Evolutionary conservation across 495 filamentous ascomycete species (phyloP).

Genomic region (Neurospora discreta): DNA sequence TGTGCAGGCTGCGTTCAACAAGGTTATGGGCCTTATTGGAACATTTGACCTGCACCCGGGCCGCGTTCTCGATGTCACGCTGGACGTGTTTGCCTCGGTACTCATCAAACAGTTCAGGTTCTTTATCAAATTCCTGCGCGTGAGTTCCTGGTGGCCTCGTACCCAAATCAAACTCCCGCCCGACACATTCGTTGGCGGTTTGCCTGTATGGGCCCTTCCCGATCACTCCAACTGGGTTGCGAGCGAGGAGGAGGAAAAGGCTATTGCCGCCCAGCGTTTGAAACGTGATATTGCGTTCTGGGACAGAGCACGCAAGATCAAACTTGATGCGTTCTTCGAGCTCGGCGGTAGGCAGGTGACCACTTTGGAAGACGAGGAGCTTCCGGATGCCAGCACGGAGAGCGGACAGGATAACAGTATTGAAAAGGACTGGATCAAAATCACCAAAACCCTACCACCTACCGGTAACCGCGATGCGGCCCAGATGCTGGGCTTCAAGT

Average conservation of each 20-base stretch:
- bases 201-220: slow-evolving; percentile 77
- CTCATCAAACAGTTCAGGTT: slow-evolving; percentile 56
- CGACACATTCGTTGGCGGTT: slow-evolving; percentile 34
- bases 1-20: slow-evolving; percentile 40
- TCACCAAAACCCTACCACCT: slow-evolving; percentile 70
- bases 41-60: slow-evolving; percentile 57
- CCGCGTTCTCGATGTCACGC: slow-evolving; percentile 78
- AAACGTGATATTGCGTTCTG: slow-evolving; percentile 71
- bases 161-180: slow-evolving; percentile 29
- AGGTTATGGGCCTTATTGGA: slow-evolving; percentile 60
- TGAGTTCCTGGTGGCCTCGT: slow-evolving; percentile 95
- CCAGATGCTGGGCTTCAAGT: slow-evolving; percentile 92
- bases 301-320: slow-evolving; percentile 61
- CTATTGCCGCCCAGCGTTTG: slow-evolving; percentile 37
- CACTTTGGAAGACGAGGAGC: slow-evolving; percentile 34
- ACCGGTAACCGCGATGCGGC: slow-evolving; percentile 83
- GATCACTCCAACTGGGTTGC: slow-evolving; percentile 44
- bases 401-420: slow-evolving; percentile 37
- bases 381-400: slow-evolving; percentile 32
- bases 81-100: slow-evolving; percentile 36
- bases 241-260: slow-evolving; percentile 53
- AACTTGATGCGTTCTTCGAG: slow-evolving; percentile 81
- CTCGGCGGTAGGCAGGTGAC: slow-evolving; percentile 51
- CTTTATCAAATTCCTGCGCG: slow-evolving; percentile 80
- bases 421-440: slow-evolving; percentile 58